Evolutionary conservation across 805 yeast genomes (phyloP).

Genomic region (Debaryomyces hansenii): DNA sequence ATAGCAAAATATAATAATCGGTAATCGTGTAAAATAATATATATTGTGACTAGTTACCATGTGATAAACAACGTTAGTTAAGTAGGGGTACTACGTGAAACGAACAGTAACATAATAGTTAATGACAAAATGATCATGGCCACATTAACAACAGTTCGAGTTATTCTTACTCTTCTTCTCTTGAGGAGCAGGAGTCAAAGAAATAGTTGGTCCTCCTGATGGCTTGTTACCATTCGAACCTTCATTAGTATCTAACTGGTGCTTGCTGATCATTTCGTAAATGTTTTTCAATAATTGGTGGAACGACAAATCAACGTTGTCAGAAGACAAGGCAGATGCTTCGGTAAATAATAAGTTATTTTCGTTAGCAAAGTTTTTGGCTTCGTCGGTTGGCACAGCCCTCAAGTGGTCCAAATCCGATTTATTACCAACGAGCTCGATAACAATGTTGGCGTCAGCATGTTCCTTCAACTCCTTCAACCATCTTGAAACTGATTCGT

Average conservation of each 20-base stretch:
- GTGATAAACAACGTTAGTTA: neutral
- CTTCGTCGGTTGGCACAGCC: constrained; percentile 98
- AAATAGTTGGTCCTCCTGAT: constrained; percentile 84
- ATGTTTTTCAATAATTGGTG: constrained; percentile 90
- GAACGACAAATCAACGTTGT: constrained; percentile 93
- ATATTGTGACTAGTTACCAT: neutral
- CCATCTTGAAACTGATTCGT: constrained; percentile 86
- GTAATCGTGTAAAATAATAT: neutral
- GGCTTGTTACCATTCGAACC: constrained; percentile 55
- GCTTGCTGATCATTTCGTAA: constrained; percentile 91
- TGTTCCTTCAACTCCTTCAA: constrained; percentile 86
- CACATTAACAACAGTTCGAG: constrained; percentile 63
- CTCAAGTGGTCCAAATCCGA: constrained; percentile 88
- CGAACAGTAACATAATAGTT: neutral
- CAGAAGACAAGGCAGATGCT: constrained; percentile 91
- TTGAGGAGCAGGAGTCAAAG: constrained; percentile 90
- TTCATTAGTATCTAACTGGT: constrained; percentile 86
- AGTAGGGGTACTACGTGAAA: neutral
- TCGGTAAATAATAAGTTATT: constrained; percentile 91
- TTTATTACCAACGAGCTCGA: constrained; percentile 91
- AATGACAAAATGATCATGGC: too few species aligned
- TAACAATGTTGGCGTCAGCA: constrained; percentile 93
- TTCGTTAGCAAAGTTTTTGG: constrained; percentile 89
- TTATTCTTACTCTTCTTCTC: constrained; percentile 62
- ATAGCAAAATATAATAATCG: neutral